Percentiles rank a stretch among this genome's conserved stretches.
phyloP scores from a whole-genome alignment of 441 rosid species.

The Brassica balearica region DNA sequence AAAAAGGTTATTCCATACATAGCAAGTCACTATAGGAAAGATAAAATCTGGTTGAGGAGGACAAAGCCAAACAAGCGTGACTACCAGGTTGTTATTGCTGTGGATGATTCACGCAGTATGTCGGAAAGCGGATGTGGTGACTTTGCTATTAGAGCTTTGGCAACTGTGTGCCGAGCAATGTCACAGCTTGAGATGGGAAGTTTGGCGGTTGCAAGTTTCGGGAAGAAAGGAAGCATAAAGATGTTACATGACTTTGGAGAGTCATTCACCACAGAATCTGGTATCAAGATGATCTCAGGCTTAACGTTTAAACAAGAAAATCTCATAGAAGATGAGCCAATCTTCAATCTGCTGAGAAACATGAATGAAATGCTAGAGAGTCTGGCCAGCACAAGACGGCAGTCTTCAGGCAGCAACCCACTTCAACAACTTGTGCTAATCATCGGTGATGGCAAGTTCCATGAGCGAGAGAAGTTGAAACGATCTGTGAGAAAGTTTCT shows the following conservation, averaged over 20 bases:
- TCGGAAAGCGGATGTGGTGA: conserved; percentile 87
- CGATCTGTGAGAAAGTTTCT: conserved; percentile 78
- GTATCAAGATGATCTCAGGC: conserved; percentile 86
- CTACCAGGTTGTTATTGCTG: conserved; percentile 92
- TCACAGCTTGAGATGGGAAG: conserved; percentile 96
- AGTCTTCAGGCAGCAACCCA: conserved; percentile 90
- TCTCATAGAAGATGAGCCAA: conserved; percentile 82
- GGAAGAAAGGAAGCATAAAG: conserved; percentile 81
- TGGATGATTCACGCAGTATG: conserved; percentile 98
- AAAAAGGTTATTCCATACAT: conserved; percentile 97
- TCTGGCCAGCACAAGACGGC: conserved; percentile 72
- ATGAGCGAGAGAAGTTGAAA: conserved; percentile 84
- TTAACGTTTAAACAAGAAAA: conserved; percentile 94
- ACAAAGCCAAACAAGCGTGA: conserved; percentile 96
- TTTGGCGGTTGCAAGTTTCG: conserved; percentile 94
- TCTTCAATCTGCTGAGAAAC: conserved; percentile 76
- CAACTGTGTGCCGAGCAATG: conserved; percentile 95
- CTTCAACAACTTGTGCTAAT: conserved; percentile 96
- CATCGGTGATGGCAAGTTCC: conserved; percentile 93
- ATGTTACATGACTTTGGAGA: conserved; percentile 90
- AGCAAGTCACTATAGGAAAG: conserved; percentile 95
- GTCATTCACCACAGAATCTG: conserved; percentile 88
- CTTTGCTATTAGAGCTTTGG: conserved; percentile 91
- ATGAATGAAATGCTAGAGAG: conserved; percentile 74
- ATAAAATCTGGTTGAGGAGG: conserved; percentile 97